These are phyloP conservation scores for Annona cherimola DNA, from an alignment of 164 flowering plant species.

Conservation along the genomic window DNA sequence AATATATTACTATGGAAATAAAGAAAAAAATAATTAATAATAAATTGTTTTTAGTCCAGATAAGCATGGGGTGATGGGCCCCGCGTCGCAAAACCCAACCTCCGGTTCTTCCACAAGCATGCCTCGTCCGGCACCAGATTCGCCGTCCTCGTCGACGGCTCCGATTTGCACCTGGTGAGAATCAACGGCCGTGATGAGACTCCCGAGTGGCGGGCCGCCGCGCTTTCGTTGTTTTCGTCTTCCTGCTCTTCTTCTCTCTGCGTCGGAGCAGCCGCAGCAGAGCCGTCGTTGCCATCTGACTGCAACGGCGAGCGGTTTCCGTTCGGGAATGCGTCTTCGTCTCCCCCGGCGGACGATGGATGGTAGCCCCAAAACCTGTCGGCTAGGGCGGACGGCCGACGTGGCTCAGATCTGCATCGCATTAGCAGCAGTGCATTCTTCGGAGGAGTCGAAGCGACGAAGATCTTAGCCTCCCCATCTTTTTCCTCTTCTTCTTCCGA, in stretches of 20 bases:
- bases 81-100: not conserved
- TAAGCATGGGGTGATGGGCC: not conserved
- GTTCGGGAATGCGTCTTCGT: not conserved
- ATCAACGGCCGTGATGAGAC: slow-evolving; percentile 11
- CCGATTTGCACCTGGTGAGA: slow-evolving; percentile 45
- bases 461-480: not conserved
- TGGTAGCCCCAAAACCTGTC: not conserved
- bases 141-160: slow-evolving; percentile 27
- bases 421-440: slow-evolving; percentile 83
- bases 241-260: slow-evolving; percentile 8
- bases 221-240: slow-evolving; percentile 14
- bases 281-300: too few relatives aligned
- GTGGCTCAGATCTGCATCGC: slow-evolving; percentile 91
- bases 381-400: slow-evolving; percentile 35
- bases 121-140: slow-evolving; percentile 20
- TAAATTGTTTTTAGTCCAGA: not conserved
- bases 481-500: not conserved
- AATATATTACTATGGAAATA: too few relatives aligned
- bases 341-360: slow-evolving; percentile 1
- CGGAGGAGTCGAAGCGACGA: slow-evolving; percentile 50
- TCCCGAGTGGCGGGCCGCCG: slow-evolving; percentile 12
- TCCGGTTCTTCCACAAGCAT: slow-evolving; percentile 13
- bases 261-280: not conserved
- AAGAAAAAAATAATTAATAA: too few relatives aligned
- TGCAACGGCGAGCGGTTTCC: not conserved